A percentile compares a stretch with the other conserved stretches of the same genome.
phyloP scores from a whole-genome alignment of 805 yeast genomes.

The Ogataea glucozyma region DNA sequence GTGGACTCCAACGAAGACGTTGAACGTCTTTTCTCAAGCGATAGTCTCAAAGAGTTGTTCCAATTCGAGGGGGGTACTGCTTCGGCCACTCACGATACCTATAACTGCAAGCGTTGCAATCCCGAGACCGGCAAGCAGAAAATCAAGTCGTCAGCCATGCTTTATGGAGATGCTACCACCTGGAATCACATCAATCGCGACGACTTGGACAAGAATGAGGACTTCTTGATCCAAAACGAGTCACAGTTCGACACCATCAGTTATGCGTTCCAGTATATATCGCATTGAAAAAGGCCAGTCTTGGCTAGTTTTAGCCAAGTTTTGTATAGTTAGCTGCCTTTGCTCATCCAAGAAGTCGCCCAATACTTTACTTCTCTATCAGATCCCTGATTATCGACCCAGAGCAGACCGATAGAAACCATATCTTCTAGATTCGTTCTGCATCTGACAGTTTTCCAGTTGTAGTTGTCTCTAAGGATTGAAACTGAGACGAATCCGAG shows the following conservation, averaged over 20 bases:
- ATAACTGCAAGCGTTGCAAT: conserved; percentile 79
- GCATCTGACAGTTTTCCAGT: conserved; percentile 69
- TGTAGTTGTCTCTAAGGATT: conserved; percentile 68
- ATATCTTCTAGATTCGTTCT: conserved; percentile 69
- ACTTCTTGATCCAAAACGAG: conserved; percentile 76
- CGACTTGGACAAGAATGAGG: conserved; percentile 67
- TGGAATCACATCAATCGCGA: conserved; percentile 88
- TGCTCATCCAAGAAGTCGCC: conserved; percentile 73
- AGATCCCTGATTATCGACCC: conserved; percentile 69
- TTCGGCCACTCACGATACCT: conserved; percentile 93
- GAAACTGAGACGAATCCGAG: conserved; percentile 72
- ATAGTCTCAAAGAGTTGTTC: conserved; percentile 74
- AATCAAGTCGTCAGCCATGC: conserved; percentile 75
- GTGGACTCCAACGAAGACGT: conserved; percentile 97
- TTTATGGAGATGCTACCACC: conserved; percentile 95
- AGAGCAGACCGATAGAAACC: conserved; percentile 78
- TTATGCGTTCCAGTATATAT: conserved; percentile 90
- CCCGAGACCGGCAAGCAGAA: conserved; percentile 54
- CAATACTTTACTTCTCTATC: conserved; percentile 53
- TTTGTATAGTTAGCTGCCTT: conserved; percentile 4
- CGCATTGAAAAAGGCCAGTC: conserved; percentile 50
- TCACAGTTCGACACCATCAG: conserved; percentile 65
- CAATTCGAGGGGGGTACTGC: conserved; percentile 62
- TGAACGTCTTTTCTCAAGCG: conserved; percentile 86
- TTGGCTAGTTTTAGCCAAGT: background rate